These are phyloP conservation scores for Yamadazyma oceani DNA, from an alignment of 1,139 yeast species.

Conservation along the genomic window DNA sequence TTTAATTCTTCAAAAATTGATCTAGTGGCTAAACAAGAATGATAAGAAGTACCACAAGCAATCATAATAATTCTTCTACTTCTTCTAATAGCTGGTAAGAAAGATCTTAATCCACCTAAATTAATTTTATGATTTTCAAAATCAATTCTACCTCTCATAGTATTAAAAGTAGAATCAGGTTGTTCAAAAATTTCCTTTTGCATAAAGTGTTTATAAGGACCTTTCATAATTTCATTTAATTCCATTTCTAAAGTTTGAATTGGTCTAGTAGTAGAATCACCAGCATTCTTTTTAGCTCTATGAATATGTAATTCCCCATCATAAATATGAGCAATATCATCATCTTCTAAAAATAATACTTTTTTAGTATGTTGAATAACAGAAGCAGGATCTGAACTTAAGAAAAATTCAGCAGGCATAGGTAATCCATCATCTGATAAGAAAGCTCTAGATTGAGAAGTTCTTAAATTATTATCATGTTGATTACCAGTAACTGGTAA, in stretches of 20 bases:
- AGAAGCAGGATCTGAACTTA: conserved; percentile 98
- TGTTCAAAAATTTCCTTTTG: conserved; percentile 98
- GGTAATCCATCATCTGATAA: conserved; percentile 89
- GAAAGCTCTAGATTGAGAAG: conserved; percentile 91
- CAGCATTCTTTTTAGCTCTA: conserved; percentile 88
- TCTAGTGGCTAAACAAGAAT: conserved; percentile 96
- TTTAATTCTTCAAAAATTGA: conserved; percentile 95
- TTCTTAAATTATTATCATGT: conserved; percentile 62
- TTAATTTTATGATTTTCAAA: conserved; percentile 75
- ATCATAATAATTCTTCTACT: conserved; percentile 96
- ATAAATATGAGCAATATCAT: conserved; percentile 96
- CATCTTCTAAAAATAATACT: conserved; percentile 94
- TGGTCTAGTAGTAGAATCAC: conserved; percentile 89
- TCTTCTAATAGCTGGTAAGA: conserved; percentile 86
- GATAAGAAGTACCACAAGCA: conserved; percentile 99
- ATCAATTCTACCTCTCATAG: conserved; percentile 99
- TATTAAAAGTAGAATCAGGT: conserved; percentile 96
- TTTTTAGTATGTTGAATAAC: conserved; percentile 96
- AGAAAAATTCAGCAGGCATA: conserved; percentile 92
- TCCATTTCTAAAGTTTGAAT: conserved; percentile 97
- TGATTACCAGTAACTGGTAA: conserved; percentile 35
- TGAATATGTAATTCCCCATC: conserved; percentile 99
- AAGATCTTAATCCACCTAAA: conserved; percentile 87
- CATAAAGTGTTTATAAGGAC: conserved; percentile 95
- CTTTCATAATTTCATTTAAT: conserved; percentile 97